phyloP scores from a whole-genome alignment of 805 yeast genomes.

The Candida orba region DNA sequence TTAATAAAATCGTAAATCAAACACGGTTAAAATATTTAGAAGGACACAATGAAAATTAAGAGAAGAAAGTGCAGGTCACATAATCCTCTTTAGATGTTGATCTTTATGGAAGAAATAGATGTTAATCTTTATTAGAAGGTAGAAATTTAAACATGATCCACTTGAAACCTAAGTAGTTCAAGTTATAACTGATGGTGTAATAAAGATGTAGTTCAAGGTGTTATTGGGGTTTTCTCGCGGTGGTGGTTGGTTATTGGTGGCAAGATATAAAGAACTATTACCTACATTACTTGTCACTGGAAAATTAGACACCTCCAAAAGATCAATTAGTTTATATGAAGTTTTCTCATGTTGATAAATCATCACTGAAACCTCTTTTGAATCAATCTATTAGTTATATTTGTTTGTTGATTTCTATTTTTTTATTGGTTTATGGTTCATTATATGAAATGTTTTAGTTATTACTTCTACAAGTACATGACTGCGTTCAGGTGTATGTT shows the following conservation, averaged over 20 bases:
- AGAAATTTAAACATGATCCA: slow-evolving; percentile 37
- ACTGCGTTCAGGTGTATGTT: no score
- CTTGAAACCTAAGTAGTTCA: slow-evolving; percentile 31
- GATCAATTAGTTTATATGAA: slow-evolving; percentile 52
- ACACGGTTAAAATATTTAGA: slow-evolving; percentile 63
- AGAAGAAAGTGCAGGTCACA: slow-evolving; percentile 31
- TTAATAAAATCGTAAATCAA: slow-evolving; percentile 61
- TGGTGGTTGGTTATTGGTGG: slow-evolving; percentile 59
- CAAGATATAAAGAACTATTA: slow-evolving; percentile 44
- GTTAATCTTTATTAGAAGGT: slow-evolving; percentile 62
- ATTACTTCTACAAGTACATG: no score
- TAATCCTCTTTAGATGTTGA: slow-evolving; percentile 22
- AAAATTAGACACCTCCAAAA: slow-evolving; percentile 75
- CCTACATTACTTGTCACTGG: slow-evolving; percentile 72
- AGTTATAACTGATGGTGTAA: slow-evolving; percentile 35
- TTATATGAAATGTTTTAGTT: no score
- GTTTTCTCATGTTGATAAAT: slow-evolving; percentile 33
- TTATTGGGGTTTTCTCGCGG: slow-evolving; percentile 93
- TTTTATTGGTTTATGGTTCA: no score
- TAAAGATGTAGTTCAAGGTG: slow-evolving; percentile 68
- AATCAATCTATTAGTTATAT: no score
- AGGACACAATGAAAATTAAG: slow-evolving; percentile 57
- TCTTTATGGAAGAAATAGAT: slow-evolving; percentile 24
- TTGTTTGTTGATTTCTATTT: no score
- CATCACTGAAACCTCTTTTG: no score